phyloP scores from a whole-genome alignment of 768 basidiomycete species.

The Macrocybe gigantea region DNA sequence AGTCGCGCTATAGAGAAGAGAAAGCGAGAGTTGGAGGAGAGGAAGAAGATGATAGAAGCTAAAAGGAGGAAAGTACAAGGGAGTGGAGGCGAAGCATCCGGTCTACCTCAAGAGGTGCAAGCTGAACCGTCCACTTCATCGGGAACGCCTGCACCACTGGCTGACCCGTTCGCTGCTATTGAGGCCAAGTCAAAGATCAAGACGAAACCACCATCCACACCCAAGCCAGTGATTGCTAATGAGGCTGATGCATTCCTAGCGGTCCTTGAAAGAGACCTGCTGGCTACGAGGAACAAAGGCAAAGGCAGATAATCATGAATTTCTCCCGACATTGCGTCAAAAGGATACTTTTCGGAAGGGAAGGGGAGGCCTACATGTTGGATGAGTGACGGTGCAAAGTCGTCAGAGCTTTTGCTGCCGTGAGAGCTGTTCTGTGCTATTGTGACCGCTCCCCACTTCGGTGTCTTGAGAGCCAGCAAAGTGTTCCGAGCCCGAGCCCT shows the following conservation, averaged over 20 bases:
- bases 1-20: constrained; percentile 69
- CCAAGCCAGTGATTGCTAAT: constrained; percentile 9
- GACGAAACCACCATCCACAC: constrained; percentile 17
- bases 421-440: no score
- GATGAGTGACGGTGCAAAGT: no score
- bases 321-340: no score
- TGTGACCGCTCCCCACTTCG: no score
- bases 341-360: no score
- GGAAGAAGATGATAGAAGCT: constrained; percentile 55
- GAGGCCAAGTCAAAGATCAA: constrained; percentile 26
- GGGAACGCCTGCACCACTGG: constrained; percentile 9
- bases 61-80: constrained; percentile 51
- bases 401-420: no score
- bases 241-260: constrained; percentile 66
- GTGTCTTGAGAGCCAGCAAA: no score
- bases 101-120: neutral
- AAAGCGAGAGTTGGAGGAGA: constrained; percentile 68
- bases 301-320: neutral
- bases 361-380: no score
- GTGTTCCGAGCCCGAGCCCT: no score
- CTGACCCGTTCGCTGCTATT: constrained; percentile 47
- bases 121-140: neutral
- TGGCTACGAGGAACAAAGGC: constrained; percentile 24
- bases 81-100: constrained; percentile 5
- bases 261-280: constrained; percentile 57